Base-by-base conservation (phyloP, 2,329 filamentous ascomycete species). In the Dothistroma septosporum region DNA sequence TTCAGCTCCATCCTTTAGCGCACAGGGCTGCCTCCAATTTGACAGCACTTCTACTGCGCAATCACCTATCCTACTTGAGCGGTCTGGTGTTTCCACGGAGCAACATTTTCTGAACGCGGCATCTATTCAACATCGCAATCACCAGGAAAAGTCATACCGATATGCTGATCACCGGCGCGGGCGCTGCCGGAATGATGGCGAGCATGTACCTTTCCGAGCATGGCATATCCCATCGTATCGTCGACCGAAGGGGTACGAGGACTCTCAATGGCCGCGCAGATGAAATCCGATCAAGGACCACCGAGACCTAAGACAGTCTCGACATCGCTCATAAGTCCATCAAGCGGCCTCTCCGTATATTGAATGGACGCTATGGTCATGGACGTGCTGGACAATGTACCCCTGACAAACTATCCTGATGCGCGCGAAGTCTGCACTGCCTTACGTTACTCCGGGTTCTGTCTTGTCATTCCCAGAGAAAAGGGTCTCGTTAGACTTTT, bases 401-500 rank as follows among this genome's bases (percentile, higher is more conserved):
- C 24, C 24, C 52, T 68, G 8, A 72, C 66, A 1, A 60, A 72
- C 41, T 72, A 67, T 54, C 66, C 89, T 0, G 89, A 92, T 70
- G 90, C 91, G 69, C 87, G 90, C 80, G 87, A 88, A 81, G 87
- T 89, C 78, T 89, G 86, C 68, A 89, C 87, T 0, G 89, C 91
- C 63, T 87, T 90, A 72, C 89, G 87, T 7, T 55, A 57, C 31
- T 78, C 86, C 56, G 88, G 88, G 0, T 89, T 87, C 10, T 85
- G 91, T 68, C 90, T 92, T 87, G 84, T 91, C 1, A 91, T 92
- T 62, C 88, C 88, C 0, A 81, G 88, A 22, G 88, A 90, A 35
- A 46, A 59, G 6, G 56, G 64, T 10, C 44, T 71, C 1, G 65
- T 68, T 1, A 57, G 70, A 2, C 59, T 72, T 6, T 71, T 70